phyloP scores from a whole-genome alignment of 2,329 filamentous ascomycete genomes.

The Arthrobotrys conoides region DNA sequence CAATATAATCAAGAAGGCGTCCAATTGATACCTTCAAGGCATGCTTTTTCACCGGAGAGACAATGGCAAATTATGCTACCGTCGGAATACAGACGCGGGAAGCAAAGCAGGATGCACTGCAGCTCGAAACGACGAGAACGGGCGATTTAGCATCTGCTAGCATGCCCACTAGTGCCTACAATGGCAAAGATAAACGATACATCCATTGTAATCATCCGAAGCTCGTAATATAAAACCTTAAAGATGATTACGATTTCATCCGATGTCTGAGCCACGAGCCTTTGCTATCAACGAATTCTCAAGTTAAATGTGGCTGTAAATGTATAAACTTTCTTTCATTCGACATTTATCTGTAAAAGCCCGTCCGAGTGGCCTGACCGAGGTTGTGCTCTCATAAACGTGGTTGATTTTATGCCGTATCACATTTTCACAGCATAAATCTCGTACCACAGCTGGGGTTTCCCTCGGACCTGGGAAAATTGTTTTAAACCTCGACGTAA shows the following conservation, averaged over 20 bases:
- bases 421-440: conserved; percentile 46
- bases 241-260: conserved; percentile 55
- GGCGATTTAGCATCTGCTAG: neutral
- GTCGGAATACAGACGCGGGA: conserved; percentile 38
- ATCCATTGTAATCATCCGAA: conserved; percentile 18
- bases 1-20: conserved; percentile 21
- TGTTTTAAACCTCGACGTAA: conserved; percentile 24
- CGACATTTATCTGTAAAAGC: neutral
- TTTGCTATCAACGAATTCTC: conserved; percentile 1
- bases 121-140: conserved; percentile 35
- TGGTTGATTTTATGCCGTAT: conserved; percentile 40
- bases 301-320: conserved; percentile 20
- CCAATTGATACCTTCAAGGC: conserved; percentile 17
- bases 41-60: conserved; percentile 21
- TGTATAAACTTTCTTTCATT: neutral
- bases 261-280: conserved; percentile 50
- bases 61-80: conserved; percentile 33
- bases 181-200: conserved; percentile 37
- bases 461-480: conserved; percentile 25
- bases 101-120: conserved; percentile 3
- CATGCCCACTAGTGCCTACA: conserved; percentile 9
- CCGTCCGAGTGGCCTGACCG: conserved; percentile 39
- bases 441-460: conserved; percentile 51
- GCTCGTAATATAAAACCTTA: conserved; percentile 25
- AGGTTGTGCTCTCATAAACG: conserved; percentile 46